A percentile compares a stretch with the other conserved stretches of the same genome.
These are phyloP conservation scores for Mucor indicus DNA, from an alignment of 371 early-diverging fungal genomes.

Conservation along the genomic window DNA sequence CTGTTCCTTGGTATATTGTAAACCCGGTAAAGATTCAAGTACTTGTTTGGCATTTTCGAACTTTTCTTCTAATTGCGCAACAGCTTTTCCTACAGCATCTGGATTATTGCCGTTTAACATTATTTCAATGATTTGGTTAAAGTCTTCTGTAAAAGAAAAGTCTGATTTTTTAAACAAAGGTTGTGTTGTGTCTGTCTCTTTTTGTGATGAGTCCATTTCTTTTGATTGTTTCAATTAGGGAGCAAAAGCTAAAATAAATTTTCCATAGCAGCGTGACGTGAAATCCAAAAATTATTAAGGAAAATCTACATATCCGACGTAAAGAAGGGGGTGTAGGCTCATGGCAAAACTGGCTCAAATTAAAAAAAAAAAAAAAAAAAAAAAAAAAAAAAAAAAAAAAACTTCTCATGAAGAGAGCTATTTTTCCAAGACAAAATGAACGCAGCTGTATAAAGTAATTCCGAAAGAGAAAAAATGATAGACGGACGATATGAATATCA, in stretches of 20 bases:
- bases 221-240: too few relatives aligned
- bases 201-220: conserved; percentile 11
- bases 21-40: conserved; percentile 40
- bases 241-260: too few relatives aligned
- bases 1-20: conserved; percentile 46
- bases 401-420: too few relatives aligned
- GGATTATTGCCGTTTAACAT: conserved; percentile 28
- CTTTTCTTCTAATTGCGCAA: conserved; percentile 39
- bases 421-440: too few relatives aligned
- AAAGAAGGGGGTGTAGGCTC: too few relatives aligned
- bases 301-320: too few relatives aligned
- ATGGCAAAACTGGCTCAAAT: conserved; percentile 3
- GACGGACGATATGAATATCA: too few relatives aligned
- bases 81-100: conserved; percentile 45
- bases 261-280: too few relatives aligned
- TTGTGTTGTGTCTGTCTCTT: not conserved
- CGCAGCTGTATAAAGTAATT: too few relatives aligned
- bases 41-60: conserved; percentile 37
- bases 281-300: too few relatives aligned
- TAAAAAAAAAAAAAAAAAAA: not conserved
- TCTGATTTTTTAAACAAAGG: conserved; percentile 31
- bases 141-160: conserved; percentile 42
- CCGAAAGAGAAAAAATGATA: not conserved
- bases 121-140: conserved; percentile 34
- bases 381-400: not conserved